Base-by-base conservation (phyloP, 75 land plant species). In the Picea glauca region DNA sequence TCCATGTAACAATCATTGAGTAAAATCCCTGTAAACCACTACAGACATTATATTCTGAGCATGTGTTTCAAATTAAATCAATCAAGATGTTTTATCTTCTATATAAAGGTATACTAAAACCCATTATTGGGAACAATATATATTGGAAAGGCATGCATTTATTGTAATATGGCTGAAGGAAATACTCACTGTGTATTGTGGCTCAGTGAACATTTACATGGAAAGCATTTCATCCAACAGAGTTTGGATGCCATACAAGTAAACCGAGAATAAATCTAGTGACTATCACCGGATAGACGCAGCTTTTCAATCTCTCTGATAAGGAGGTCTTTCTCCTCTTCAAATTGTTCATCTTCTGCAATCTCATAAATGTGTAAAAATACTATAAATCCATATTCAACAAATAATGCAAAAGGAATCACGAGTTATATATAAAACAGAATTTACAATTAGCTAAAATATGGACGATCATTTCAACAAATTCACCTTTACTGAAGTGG, bases 291-390 rank as follows among this genome's bases (percentile, higher is more conserved):
- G n/a, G 62, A 43, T 15, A 66, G 38, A n/a, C 60, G 82, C 33
- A 87, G 74, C 68, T 85, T 88, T 79, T 90, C 88, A 68, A 97
- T 92, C 85, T 97, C 99, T 80, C 95, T 88, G 58, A 97, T 84
- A 31, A 94, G 84, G 21, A 97, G 76, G 63, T 94, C 98, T 79
- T 89, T 97, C 83, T 97, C 99, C 78, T 97, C 98, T 78, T 97
- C 96, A 80, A 94, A 88, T 84, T 94, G 98, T 56, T 97, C 99
- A 78, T 97, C 99, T 23, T 97, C 98, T 79, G 87, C 75, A 62
- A 89, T 84, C 87, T 77, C 31, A 82, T 21, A 38, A 30, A 35
- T 9, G n/a, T 2, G 26, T 70, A 70, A 15, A 40, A 40, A 68
- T 65, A 32, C 31, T 40, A 70, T 5, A 21, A 14, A 43, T 50